A percentile compares a stretch with the other conserved stretches of the same genome.
Evolutionary conservation across 306 rosid genomes (phyloP).

Genomic region (Alnus rubra): DNA sequence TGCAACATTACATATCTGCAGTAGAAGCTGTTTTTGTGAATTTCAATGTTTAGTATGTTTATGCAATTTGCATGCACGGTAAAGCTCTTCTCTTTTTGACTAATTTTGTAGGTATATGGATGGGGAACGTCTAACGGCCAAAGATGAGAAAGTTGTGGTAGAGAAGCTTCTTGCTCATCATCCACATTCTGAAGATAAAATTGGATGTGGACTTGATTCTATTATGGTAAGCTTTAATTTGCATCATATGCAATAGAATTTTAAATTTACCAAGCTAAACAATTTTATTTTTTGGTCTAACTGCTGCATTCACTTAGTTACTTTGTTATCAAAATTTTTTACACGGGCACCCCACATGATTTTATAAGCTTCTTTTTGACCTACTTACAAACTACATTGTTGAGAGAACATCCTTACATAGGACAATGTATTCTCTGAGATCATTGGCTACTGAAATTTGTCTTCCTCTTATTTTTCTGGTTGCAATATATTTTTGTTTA

Average conservation of each 20-base stretch:
- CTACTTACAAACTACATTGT: neutral
- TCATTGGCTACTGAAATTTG: neutral
- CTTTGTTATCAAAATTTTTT: neutral
- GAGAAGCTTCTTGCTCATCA: constrained; percentile 74
- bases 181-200: constrained; percentile 80
- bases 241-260: neutral
- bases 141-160: constrained; percentile 65
- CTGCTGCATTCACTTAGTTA: neutral
- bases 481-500: neutral
- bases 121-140: constrained; percentile 53
- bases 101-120: constrained; percentile 54
- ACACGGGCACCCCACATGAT: neutral
- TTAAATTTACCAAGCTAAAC: neutral
- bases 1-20: neutral
- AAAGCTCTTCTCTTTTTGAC: neutral
- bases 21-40: constrained; percentile 11
- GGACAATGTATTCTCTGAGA: neutral
- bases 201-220: constrained; percentile 84
- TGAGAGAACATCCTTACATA: neutral
- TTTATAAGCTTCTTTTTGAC: constrained; percentile 4
- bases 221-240: constrained; percentile 56
- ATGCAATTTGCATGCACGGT: neutral
- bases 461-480: neutral
- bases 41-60: neutral
- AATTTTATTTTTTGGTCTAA: neutral